These are phyloP conservation scores for Suillus occidentalis DNA, from an alignment of 768 basidiomycete genomes.

Conservation along the genomic window DNA sequence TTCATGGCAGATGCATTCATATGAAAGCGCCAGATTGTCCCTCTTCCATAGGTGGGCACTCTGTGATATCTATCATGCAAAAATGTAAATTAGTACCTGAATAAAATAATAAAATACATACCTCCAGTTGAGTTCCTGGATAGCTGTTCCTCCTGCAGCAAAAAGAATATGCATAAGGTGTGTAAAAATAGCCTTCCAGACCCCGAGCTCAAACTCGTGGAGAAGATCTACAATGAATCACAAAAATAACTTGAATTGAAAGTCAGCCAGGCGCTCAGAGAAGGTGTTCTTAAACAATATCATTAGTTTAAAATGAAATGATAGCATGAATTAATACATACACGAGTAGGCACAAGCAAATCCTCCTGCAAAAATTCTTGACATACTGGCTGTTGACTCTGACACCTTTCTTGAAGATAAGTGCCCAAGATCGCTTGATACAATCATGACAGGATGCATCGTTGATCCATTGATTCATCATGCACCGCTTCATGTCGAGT, in stretches of 20 bases:
- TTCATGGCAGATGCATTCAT: conserved; percentile 10
- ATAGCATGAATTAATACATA: background rate
- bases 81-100: background rate
- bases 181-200: too few species aligned
- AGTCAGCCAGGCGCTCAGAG: conserved; percentile 2
- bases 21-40: conserved; percentile 8
- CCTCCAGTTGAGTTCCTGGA: too few species aligned
- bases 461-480: background rate
- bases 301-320: background rate
- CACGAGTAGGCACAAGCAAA: background rate
- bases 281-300: conserved; percentile 8
- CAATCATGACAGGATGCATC: background rate
- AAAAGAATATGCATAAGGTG: too few species aligned
- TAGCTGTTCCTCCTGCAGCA: too few species aligned
- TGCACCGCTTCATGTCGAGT: too few species aligned
- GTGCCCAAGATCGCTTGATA: conserved; percentile 5
- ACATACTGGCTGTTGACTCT: background rate
- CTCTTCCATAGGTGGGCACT: conserved; percentile 13
- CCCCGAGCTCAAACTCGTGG: too few species aligned
- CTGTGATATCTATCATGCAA: conserved; percentile 10
- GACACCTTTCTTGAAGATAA: background rate
- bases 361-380: background rate
- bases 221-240: too few species aligned
- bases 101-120: too few species aligned
- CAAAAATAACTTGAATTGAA: conserved; percentile 20